These are phyloP conservation scores for Tetracentron sinense DNA, from an alignment of 164 flowering plant genomes.

Conservation along the genomic window DNA sequence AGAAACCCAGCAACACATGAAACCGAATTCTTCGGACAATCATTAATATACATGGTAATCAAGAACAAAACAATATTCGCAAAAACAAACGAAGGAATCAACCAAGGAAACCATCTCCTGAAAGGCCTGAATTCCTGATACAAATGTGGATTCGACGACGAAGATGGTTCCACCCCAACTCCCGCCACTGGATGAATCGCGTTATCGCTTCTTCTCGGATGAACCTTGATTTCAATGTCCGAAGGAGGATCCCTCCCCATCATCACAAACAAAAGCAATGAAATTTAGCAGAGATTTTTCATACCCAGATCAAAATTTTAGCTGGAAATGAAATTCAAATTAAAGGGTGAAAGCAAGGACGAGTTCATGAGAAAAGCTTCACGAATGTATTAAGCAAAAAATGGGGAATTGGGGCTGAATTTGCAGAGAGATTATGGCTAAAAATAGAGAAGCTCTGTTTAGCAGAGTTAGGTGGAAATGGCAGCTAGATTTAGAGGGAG, in stretches of 20 bases:
- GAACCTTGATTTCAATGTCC: conserved; percentile 26
- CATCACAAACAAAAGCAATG: neutral
- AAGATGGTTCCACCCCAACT: neutral
- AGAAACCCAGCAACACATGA: conserved; percentile 37
- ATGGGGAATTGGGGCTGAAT: neutral
- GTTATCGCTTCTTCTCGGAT: conserved; percentile 21
- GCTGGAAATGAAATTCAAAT: too few relatives aligned
- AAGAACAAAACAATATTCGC: conserved; percentile 43
- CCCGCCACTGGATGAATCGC: conserved; percentile 26
- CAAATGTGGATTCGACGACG: neutral
- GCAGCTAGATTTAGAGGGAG: too few relatives aligned
- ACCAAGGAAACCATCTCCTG: conserved; percentile 59
- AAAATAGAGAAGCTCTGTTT: neutral
- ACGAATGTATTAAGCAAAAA: too few relatives aligned
- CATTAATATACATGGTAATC: conserved; percentile 49
- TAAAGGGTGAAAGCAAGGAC: neutral
- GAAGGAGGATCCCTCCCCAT: conserved; percentile 29
- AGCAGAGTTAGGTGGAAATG: too few relatives aligned
- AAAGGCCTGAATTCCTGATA: conserved; percentile 24
- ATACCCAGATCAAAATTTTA: neutral
- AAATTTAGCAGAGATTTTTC: neutral
- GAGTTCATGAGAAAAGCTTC: too few relatives aligned
- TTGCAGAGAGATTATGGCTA: neutral
- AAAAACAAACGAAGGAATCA: conserved; percentile 48
- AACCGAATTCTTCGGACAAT: conserved; percentile 52